Evolutionary conservation across 768 basidiomycete genomes (phyloP).

Genomic region (Suillus brevipes): DNA sequence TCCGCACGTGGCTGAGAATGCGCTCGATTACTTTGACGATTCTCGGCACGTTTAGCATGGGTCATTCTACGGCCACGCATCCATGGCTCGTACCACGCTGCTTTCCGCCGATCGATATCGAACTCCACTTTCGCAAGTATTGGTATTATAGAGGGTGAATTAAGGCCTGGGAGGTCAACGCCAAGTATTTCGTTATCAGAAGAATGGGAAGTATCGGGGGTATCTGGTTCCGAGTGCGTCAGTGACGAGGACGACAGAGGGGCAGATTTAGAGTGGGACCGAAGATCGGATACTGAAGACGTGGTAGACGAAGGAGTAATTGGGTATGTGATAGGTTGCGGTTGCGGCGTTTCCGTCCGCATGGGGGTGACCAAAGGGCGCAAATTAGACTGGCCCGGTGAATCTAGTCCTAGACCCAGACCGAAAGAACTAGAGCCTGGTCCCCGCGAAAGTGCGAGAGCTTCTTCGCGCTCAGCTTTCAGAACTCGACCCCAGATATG

Average conservation of each 20-base stretch:
- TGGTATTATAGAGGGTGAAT: conserved; percentile 65
- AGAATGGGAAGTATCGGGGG: conserved; percentile 53
- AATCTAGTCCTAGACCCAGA: conserved; percentile 44
- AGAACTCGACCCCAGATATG: conserved; percentile 79
- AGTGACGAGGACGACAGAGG: conserved; percentile 47
- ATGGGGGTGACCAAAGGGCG: conserved; percentile 51
- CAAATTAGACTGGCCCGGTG: conserved; percentile 33
- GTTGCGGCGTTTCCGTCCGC: conserved; percentile 36
- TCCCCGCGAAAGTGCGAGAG: conserved; percentile 33
- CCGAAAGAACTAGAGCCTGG: conserved; percentile 42
- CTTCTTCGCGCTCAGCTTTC: conserved; percentile 55
- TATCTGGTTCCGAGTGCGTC: conserved; percentile 45
- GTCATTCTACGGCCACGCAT: conserved; percentile 61
- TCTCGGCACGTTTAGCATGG: conserved; percentile 57
- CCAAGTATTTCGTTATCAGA: conserved; percentile 43
- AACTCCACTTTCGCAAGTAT: conserved; percentile 95
- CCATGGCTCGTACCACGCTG: conserved; percentile 89
- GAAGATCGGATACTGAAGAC: conserved; percentile 52
- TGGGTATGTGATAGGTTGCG: conserved; percentile 34
- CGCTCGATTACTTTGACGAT: conserved; percentile 33
- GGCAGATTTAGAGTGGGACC: conserved; percentile 48
- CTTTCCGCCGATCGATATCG: conserved; percentile 80
- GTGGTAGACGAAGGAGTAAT: conserved; percentile 43
- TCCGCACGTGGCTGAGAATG: conserved; percentile 23
- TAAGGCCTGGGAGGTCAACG: conserved; percentile 66